Evolutionary conservation across 1,139 yeast genomes (phyloP).

Genomic region (Zygosaccharomyces sapae): DNA sequence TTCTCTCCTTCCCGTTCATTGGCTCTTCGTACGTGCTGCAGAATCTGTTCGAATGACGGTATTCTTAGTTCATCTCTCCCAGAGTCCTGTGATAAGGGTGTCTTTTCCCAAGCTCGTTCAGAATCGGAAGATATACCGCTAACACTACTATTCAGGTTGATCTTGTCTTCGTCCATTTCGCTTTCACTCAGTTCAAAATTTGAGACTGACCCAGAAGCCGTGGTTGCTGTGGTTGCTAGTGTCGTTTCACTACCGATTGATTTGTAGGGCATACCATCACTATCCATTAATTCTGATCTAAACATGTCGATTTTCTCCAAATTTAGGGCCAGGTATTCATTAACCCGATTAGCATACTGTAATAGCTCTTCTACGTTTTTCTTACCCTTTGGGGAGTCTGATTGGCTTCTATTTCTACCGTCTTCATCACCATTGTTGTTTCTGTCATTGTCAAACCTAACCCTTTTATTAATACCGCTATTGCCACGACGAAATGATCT

Average conservation of each 20-base stretch:
- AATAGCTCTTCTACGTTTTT: slow-evolving; percentile 32
- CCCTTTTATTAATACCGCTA: slow-evolving; percentile 18
- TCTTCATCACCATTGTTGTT: slow-evolving; percentile 5
- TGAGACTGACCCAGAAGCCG: slow-evolving; percentile 31
- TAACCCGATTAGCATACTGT: slow-evolving; percentile 30
- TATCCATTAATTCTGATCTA: slow-evolving; percentile 20
- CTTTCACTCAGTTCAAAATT: slow-evolving; percentile 33
- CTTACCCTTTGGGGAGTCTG: slow-evolving; percentile 18
- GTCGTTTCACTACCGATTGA: slow-evolving; percentile 22
- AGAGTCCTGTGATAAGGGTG: background rate
- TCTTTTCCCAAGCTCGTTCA: background rate
- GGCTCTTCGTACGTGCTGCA: background rate
- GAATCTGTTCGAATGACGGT: background rate
- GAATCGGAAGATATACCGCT: background rate
- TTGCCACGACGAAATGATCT: slow-evolving; percentile 9
- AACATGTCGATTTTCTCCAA: slow-evolving; percentile 26
- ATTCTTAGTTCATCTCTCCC: background rate
- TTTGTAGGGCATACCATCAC: slow-evolving; percentile 14
- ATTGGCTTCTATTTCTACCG: slow-evolving; percentile 6
- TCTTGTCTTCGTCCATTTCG: slow-evolving; percentile 19
- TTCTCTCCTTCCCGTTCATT: background rate
- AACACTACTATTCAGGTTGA: background rate
- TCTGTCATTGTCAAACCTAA: slow-evolving; percentile 23
- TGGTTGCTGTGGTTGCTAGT: slow-evolving; percentile 20
- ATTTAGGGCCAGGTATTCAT: slow-evolving; percentile 29